A percentile compares a stretch with the other conserved stretches of the same genome.
Evolutionary conservation across 83 land plant genomes (phyloP).

Genomic region (Diphasiastrum complanatum): DNA sequence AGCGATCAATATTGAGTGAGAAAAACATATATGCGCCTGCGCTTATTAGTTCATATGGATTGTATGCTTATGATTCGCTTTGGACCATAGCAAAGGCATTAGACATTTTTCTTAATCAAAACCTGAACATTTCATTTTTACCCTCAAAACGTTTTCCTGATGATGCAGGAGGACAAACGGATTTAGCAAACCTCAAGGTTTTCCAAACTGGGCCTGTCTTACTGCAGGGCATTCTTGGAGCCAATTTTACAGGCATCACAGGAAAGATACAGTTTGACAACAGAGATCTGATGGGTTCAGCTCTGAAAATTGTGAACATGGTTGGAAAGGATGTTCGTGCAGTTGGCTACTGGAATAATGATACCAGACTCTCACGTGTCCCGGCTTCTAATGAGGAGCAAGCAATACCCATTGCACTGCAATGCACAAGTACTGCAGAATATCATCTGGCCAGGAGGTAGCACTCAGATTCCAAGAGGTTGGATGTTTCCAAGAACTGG

Average conservation of each 20-base stretch:
- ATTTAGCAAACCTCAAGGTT: conserved; percentile 48
- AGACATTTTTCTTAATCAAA: conserved; percentile 44
- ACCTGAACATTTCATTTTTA: conserved; percentile 45
- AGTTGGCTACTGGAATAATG: conserved; percentile 71
- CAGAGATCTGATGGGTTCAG: conserved; percentile 35
- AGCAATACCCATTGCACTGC: no score
- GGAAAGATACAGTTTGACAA: conserved; percentile 47
- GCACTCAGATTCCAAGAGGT: conserved; percentile 20
- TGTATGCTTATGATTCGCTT: conserved; percentile 74
- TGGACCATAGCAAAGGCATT: conserved; percentile 81
- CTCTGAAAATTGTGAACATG: conserved; percentile 61
- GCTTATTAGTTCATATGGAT: conserved; percentile 61
- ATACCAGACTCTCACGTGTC: conserved; percentile 3
- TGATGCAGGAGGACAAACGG: conserved; percentile 37
- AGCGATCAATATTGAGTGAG: conserved; percentile 3
- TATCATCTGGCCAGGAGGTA: conserved; percentile 76
- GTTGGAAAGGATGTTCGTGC: conserved; percentile 39
- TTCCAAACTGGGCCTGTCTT: conserved; percentile 47
- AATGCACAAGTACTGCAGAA: conserved; percentile 21
- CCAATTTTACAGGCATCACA: conserved; percentile 48
- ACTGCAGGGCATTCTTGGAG: conserved; percentile 29
- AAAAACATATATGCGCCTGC: conserved; percentile 14
- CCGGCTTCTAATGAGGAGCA: conserved; percentile 29
- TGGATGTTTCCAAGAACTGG: conserved; percentile 4
- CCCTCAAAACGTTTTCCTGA: conserved; percentile 30